These are phyloP conservation scores for Penicillium salamii DNA, from an alignment of 495 filamentous ascomycete species.

Conservation along the genomic window DNA sequence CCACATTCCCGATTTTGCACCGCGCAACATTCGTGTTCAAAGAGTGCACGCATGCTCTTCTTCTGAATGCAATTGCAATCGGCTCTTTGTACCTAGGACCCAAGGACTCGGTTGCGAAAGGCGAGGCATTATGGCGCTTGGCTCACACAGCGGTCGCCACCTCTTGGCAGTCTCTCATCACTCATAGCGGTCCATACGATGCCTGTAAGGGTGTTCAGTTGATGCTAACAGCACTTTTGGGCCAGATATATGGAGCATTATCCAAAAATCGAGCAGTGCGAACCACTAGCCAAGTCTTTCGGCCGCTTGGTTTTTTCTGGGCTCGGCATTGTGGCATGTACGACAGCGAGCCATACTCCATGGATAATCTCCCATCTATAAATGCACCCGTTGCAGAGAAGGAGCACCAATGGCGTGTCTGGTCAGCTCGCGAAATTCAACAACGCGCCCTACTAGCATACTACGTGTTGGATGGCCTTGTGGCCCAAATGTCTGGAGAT, in stretches of 20 bases:
- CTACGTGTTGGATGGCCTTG: conserved; percentile 46
- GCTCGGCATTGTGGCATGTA: conserved; percentile 47
- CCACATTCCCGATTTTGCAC: conserved; percentile 49
- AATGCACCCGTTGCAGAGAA: conserved; percentile 35
- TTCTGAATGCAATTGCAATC: conserved; percentile 49
- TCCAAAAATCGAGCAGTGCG: conserved; percentile 46
- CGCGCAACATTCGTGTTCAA: conserved; percentile 48
- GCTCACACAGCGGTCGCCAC: conserved; percentile 49
- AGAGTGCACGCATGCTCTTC: conserved; percentile 45
- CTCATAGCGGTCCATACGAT: conserved; percentile 45
- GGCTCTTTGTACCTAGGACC: conserved; percentile 49
- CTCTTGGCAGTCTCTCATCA: conserved; percentile 50
- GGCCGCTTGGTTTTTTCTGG: conserved; percentile 49
- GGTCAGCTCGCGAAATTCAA: conserved; percentile 47
- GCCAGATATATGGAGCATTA: conserved; percentile 46
- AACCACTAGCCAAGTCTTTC: conserved; percentile 47
- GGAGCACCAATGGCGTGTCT: conserved; percentile 41
- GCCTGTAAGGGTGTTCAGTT: conserved; percentile 46
- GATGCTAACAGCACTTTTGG: conserved; percentile 44
- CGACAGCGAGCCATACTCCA: conserved; percentile 35
- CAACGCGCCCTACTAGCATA: conserved; percentile 47
- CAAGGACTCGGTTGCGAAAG: conserved; percentile 44
- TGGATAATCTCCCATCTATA: conserved; percentile 34
- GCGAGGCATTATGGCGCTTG: conserved; percentile 46
- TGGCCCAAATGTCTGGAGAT: conserved; percentile 47